Base-by-base conservation (phyloP, 768 basidiomycete species). In the Mycena rosella region DNA sequence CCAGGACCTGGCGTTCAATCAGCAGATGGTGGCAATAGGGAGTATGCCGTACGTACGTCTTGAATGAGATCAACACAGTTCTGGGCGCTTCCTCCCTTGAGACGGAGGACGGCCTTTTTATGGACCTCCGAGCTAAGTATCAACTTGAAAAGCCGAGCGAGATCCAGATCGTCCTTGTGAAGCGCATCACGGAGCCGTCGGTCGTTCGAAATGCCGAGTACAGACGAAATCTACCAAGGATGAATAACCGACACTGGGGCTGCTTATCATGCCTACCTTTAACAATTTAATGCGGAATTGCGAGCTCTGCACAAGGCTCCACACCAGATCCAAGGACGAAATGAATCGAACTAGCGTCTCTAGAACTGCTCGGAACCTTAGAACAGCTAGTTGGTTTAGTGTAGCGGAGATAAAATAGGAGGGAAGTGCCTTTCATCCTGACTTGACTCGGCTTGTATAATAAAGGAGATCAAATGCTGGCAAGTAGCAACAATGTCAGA, bases 41-140 rank as follows among this genome's bases (percentile, higher is more conserved):
- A 38, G n/a, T 32, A 18, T n/a, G 26, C n/a, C 38, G 2, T 22
- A 38, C 59, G 14, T 32, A 74, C 68, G 29, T 72, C 71, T 58
- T 74, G 73, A 9, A 74, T 68, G 14, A 74, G 57, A 42, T 74
- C 73, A 3, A 74, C 67, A 27, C 65, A 70, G 44, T 61, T 51
- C 51, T 74, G 73, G 18, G 73, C 71, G 52, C 69, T 72, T 32
- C 55, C 65, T 17, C 68, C 71, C 36, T 67, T 66, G n/a, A 74
- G 66, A 15, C 51, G 62, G 22, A 68, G 26, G n/a, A 74, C 45
- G 2, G 47, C 60, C 55, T 70, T 63, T 53, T 72, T 72, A 27
- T 60, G 29, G 15, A 29, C 36, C 7, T 70, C 71, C 11, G 58
- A 54, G 47, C 47, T 56, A 15, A 68, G 40, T 0, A 63, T 56